Evolutionary conservation across 2,329 filamentous ascomycete genomes (phyloP).

Genomic region (Periconia macrospinosa): DNA sequence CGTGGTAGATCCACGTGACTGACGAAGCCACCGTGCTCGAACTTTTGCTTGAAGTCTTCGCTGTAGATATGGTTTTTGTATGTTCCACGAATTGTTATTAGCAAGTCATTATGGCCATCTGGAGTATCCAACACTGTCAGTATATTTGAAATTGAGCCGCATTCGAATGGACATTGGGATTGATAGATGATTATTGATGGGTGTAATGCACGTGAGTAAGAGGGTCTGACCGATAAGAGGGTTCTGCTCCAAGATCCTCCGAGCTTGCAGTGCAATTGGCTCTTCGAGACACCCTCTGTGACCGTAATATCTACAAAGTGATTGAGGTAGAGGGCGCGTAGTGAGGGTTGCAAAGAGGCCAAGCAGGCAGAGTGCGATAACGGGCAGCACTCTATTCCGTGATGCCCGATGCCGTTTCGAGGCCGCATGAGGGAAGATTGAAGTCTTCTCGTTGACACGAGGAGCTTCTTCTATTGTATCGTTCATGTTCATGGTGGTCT

Average conservation of each 20-base stretch:
- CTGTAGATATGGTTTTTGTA: constrained; percentile 80
- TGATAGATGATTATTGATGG: too few relatives aligned
- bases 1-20: constrained; percentile 80
- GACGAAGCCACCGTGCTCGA: constrained; percentile 68
- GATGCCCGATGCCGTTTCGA: constrained; percentile 1
- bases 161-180: too few relatives aligned
- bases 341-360: neutral
- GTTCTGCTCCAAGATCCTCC: constrained; percentile 40
- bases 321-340: neutral
- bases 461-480: constrained; percentile 3
- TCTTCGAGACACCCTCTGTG: neutral
- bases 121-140: neutral
- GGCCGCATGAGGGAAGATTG: neutral
- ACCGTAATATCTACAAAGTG: neutral
- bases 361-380: constrained; percentile 4
- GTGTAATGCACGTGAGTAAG: neutral
- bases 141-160: too few relatives aligned
- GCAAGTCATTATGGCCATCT: constrained; percentile 91
- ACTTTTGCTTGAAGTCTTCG: constrained; percentile 71
- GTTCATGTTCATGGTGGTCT: constrained; percentile 4
- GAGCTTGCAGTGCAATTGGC: constrained; percentile 34
- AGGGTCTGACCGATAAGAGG: constrained; percentile 43
- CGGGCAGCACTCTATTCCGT: constrained; percentile 8
- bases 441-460: constrained; percentile 1
- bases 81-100: constrained; percentile 67